Evolutionary conservation across 108 stramenopile genomes (phyloP).

Genomic region (Epipyxis sp.): DNA sequence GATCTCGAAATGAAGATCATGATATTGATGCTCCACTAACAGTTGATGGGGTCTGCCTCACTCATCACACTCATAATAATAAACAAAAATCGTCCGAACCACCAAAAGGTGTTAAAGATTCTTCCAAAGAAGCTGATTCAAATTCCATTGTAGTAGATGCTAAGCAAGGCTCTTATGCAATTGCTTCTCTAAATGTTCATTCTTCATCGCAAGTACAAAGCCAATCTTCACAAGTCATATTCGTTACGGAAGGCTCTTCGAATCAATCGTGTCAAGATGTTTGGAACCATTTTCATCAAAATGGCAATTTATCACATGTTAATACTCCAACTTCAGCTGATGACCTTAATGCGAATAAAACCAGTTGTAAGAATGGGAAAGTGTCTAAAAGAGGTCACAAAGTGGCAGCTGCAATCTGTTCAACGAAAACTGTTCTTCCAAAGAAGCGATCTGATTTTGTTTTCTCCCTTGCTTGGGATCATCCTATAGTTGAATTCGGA

Average conservation of each 20-base stretch:
- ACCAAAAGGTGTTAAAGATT: background rate
- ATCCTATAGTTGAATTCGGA: constrained; percentile 43
- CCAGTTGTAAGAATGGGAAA: background rate
- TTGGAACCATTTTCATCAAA: background rate
- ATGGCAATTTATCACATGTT: background rate
- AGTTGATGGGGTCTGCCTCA: background rate
- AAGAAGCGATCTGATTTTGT: background rate
- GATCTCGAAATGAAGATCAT: too few species aligned
- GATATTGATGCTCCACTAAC: background rate
- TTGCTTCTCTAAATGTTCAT: background rate
- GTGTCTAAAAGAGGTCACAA: too few species aligned
- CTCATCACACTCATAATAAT: background rate
- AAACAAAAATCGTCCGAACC: background rate
- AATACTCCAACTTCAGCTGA: background rate
- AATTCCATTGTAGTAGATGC: too few species aligned
- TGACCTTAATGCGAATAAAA: background rate
- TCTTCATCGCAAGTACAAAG: background rate
- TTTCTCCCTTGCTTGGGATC: constrained; percentile 45
- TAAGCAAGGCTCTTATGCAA: background rate
- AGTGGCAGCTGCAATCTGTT: background rate
- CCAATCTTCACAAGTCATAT: background rate
- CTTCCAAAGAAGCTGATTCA: too few species aligned
- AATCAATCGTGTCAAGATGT: background rate
- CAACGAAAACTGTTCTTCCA: background rate
- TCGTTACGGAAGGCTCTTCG: background rate